Percentiles rank a stretch among this genome's conserved stretches.
These are phyloP conservation scores for Ceratocystis variospora DNA, from an alignment of 2,329 filamentous ascomycete genomes.

Conservation along the genomic window DNA sequence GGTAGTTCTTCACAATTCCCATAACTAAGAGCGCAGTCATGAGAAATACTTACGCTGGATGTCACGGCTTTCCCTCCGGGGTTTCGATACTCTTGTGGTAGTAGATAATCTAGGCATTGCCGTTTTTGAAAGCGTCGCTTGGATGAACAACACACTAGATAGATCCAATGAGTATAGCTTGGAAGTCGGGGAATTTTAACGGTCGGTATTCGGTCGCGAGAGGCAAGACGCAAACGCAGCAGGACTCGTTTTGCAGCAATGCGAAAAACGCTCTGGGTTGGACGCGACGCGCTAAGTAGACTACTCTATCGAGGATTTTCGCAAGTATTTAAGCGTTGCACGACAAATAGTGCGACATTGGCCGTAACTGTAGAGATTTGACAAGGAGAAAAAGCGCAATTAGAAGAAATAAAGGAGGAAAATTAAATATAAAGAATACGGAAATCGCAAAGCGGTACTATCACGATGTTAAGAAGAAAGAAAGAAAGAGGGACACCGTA, in stretches of 20 bases:
- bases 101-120: conserved; percentile 15
- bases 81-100: conserved; percentile 9
- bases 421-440: background rate
- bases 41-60: conserved; percentile 13
- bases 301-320: background rate
- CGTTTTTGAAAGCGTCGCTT: background rate
- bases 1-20: background rate
- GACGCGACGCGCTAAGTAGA: background rate
- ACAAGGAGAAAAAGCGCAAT: background rate
- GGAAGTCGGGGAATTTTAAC: background rate
- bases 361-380: background rate
- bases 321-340: background rate
- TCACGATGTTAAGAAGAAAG: background rate
- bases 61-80: conserved; percentile 7
- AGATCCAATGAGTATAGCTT: background rate
- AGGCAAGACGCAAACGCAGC: background rate
- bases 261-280: background rate
- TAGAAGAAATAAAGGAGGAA: background rate
- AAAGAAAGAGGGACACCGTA: background rate
- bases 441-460: background rate
- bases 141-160: background rate
- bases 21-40: background rate
- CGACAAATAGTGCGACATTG: background rate
- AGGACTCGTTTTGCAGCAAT: background rate
- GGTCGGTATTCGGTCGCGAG: background rate